Base-by-base conservation (phyloP, 164 flowering plant species). In the Cinnamomum chago region DNA sequence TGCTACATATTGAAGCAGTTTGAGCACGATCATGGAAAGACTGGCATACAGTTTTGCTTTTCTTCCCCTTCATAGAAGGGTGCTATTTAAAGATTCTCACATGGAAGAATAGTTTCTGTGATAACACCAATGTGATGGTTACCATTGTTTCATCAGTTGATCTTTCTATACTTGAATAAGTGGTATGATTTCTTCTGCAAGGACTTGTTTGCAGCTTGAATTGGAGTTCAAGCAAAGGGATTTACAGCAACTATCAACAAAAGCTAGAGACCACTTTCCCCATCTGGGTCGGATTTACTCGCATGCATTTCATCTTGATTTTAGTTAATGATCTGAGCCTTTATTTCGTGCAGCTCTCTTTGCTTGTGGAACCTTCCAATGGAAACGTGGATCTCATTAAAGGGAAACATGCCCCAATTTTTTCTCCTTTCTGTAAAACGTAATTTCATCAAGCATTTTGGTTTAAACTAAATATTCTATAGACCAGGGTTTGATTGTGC, bases 11-110 rank as follows among this genome's bases (percentile, higher is more conserved):
- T 92, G 80, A 89, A 79, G 74, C 90, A 92, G 80, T 77, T 73
- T 14, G 95, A 85, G 58, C 76, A 89, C 71, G 98, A 93, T 50
- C 87, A 75, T 28, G 97, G 92, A 76, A 95, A 88, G 84, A 86
- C 88, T 68, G 99, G 97, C 11, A 77, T 95, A 72, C 89, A 90
- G 80, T 85, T 93, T 70, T 83, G 88, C 85, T 90, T 95, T 79
- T 90, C 97, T n/a, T 82, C 91, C 58, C 87, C 97, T 40, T 77
- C 77, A 47, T 89, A 75, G 74, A 73, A 20, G 14, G 6, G 28
- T 30, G 27, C 47, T 2, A 0, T 18, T 18, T 27, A 30, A 66
- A 25, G 47, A 25, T 66, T 66, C 20, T 66, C n/a, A 25, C 30
- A 27, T 66, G 9, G 69, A 30, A 30, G 69, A 30, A 30, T 15